These are phyloP conservation scores for Filosporella fistucella DNA, from an alignment of 495 filamentous ascomycete genomes.

Conservation along the genomic window DNA sequence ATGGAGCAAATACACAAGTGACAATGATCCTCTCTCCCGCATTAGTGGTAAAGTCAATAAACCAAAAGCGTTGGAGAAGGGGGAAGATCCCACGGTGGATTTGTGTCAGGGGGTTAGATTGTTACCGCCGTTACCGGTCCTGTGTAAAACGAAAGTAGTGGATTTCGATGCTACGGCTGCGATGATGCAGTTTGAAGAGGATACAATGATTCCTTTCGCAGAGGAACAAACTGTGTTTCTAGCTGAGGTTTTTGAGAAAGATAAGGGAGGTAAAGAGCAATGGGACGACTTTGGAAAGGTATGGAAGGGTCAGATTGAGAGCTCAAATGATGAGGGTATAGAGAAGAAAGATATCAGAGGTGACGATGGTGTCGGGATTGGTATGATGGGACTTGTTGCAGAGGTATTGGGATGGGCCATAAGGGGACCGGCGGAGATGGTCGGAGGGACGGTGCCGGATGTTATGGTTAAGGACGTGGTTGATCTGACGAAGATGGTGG, in stretches of 20 bases:
- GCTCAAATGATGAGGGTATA: neutral
- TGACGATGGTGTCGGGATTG: neutral
- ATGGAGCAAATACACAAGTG: neutral
- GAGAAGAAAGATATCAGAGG: neutral
- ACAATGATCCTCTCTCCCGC: neutral
- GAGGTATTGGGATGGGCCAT: neutral
- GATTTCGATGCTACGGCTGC: slow-evolving; percentile 4
- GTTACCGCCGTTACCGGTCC: neutral
- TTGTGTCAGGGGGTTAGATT: neutral
- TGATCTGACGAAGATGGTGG: neutral
- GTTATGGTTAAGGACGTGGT: neutral
- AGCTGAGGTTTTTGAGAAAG: neutral
- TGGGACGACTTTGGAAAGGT: neutral
- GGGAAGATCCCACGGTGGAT: neutral
- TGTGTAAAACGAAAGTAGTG: neutral
- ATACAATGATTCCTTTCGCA: neutral
- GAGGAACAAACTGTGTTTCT: neutral
- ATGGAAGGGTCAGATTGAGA: neutral
- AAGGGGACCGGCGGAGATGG: neutral
- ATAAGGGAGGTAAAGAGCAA: neutral
- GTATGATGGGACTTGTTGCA: neutral
- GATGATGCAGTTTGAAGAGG: neutral
- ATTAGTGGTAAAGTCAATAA: neutral
- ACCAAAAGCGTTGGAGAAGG: neutral
- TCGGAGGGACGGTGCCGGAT: neutral